Percentiles rank a stretch among this genome's conserved stretches.
Evolutionary conservation across 2,329 filamentous ascomycete species (phyloP).

Genomic region (Paracoccidioides lutzii): DNA sequence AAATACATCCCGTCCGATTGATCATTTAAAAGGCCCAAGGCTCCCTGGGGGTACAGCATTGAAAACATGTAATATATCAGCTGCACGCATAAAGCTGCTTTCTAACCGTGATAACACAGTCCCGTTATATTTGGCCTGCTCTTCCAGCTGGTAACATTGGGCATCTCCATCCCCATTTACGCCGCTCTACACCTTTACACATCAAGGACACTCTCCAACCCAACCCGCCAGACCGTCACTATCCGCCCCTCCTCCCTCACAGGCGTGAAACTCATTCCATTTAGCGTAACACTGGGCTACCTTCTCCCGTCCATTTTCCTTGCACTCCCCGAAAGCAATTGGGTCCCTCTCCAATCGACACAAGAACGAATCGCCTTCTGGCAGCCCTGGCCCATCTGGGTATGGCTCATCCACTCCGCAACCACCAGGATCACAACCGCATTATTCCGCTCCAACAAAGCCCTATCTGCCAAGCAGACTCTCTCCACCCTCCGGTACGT

Average conservation of each 20-base stretch:
- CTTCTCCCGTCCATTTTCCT: slow-evolving; percentile 34
- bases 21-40: too few species aligned
- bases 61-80: too few species aligned
- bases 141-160: slow-evolving; percentile 33
- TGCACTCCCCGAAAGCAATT: slow-evolving; percentile 29
- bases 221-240: slow-evolving; percentile 22
- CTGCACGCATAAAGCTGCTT: slow-evolving; percentile 4
- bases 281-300: slow-evolving; percentile 32
- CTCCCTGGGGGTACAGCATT: too few species aligned
- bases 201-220: slow-evolving; percentile 28
- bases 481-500: slow-evolving; percentile 25
- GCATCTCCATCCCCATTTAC: slow-evolving; percentile 33
- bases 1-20: neutral
- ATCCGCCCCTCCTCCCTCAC: slow-evolving; percentile 20
- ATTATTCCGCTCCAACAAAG: slow-evolving; percentile 10
- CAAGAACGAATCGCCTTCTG: slow-evolving; percentile 38
- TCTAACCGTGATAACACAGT: slow-evolving; percentile 6
- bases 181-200: slow-evolving; percentile 31
- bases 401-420: slow-evolving; percentile 24
- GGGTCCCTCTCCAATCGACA: slow-evolving; percentile 30
- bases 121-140: slow-evolving; percentile 30
- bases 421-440: slow-evolving; percentile 13
- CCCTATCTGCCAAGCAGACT: slow-evolving; percentile 5
- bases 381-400: slow-evolving; percentile 39
- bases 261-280: slow-evolving; percentile 22